These are phyloP conservation scores for Marasmius tenuissimus DNA, from an alignment of 1,284 basidiomycete genomes.

Conservation along the genomic window DNA sequence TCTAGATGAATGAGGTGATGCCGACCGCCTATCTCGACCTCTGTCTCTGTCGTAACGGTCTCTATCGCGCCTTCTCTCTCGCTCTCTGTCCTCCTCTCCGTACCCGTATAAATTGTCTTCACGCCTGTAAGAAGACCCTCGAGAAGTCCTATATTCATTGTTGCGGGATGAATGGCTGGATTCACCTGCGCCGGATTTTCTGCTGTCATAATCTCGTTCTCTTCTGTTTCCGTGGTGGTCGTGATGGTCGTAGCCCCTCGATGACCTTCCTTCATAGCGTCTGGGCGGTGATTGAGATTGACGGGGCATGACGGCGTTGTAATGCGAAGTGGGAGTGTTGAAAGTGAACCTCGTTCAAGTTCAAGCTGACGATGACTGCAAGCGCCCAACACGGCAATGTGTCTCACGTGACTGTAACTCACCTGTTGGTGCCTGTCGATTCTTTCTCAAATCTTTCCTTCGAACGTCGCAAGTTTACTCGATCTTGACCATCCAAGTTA, in stretches of 20 bases:
- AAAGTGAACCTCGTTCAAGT: neutral
- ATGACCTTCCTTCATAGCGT: neutral
- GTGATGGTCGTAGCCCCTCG: neutral
- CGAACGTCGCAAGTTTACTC: no score
- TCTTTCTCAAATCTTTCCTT: no score
- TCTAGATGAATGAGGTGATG: conserved; percentile 48
- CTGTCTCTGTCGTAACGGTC: conserved; percentile 36
- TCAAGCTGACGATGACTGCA: neutral
- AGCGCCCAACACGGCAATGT: no score
- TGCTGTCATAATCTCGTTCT: conserved; percentile 43
- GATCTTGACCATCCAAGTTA: no score
- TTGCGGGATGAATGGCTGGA: neutral
- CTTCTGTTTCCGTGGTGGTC: conserved; percentile 21
- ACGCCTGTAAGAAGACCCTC: conserved; percentile 6
- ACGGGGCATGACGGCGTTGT: neutral
- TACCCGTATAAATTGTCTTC: conserved; percentile 24
- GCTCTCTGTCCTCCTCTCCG: conserved; percentile 38
- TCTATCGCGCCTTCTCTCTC: conserved; percentile 42
- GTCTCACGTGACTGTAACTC: no score
- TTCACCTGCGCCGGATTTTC: conserved; percentile 26
- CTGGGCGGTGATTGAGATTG: neutral
- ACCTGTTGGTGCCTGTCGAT: no score
- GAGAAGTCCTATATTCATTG: neutral
- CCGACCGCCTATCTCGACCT: conserved; percentile 44
- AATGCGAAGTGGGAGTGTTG: neutral